Conservation (phyloP, 164 flowering plant species). For the Macadamia tetraphylla region DNA sequence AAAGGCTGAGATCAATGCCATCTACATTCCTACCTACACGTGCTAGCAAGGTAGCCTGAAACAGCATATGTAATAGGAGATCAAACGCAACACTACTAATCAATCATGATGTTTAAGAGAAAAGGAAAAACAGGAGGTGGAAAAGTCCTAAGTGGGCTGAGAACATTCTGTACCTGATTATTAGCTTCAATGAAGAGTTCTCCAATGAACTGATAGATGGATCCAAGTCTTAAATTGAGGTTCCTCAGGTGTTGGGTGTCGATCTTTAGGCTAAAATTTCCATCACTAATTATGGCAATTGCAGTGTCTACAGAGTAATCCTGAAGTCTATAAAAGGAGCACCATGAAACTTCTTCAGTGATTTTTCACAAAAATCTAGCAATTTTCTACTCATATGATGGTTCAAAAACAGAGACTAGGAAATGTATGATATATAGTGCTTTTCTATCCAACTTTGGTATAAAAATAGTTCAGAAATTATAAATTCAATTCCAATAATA, state of each 20-base stretch:
- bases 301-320: constrained; percentile 57
- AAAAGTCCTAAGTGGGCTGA: neutral
- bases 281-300: constrained; percentile 56
- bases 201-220: constrained; percentile 85
- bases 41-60: constrained; percentile 65
- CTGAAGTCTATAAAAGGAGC: constrained; percentile 38
- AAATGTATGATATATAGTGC: too few relatives aligned
- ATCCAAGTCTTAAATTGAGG: constrained; percentile 54
- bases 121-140: neutral
- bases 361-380: too few relatives aligned
- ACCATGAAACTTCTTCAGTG: neutral
- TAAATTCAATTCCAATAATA: too few relatives aligned
- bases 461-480: too few relatives aligned
- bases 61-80: constrained; percentile 3
- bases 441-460: too few relatives aligned
- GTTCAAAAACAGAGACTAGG: too few relatives aligned
- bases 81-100: too few relatives aligned
- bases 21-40: constrained; percentile 81
- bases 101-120: too few relatives aligned
- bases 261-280: constrained; percentile 42
- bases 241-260: constrained; percentile 66
- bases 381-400: too few relatives aligned
- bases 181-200: constrained; percentile 55
- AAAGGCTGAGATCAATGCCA: constrained; percentile 82
- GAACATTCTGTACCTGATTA: constrained; percentile 37